Base-by-base conservation (phyloP, 805 yeast genomes). In the Starmerella apis region DNA sequence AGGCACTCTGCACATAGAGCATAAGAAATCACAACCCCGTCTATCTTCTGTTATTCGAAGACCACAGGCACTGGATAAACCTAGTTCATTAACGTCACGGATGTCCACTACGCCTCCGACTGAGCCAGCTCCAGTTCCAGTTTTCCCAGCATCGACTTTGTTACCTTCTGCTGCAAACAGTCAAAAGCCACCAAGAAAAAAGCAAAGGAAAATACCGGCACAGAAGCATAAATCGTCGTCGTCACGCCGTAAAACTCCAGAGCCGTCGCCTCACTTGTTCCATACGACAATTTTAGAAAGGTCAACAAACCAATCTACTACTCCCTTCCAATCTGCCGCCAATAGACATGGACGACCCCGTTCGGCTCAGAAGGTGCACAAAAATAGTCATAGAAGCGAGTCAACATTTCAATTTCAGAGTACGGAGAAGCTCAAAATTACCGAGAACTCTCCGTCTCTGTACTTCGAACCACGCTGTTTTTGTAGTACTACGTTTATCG, bases 401-500 rank as follows among this genome's bases (percentile, higher is more conserved):
- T 25, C 16, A n/a, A n/a, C n/a, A 36, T 38, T 11, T 4, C 23
- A 7, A 23, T n/a, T 4, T 6, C 19, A 3, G n/a, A 14, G 20
- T n/a, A 9, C 30, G 8, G 33, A 27, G 10, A 9, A 18, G 24
- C 32, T 41, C 10, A 22, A 8, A 14, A 23, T 41, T 2, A 4
- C 14, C n/a, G 18, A 22, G 8, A 20, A 11, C 24, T 25, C 44
- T 1, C 44, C 44, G n/a, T 11, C 13, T 10, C 33, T 4, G 11
- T 8, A 27, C 23, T 25, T 41, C n/a, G 33, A 27, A 3, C 18
- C 24, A 9, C 44, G 14, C 4, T 7, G 23, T 4, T 41, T 41
- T 16, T 22, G 33, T 3, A 27, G 4, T 18, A 3, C 30, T 6
- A 56, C 59, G 2, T 56, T 56, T 27, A 14, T 50, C 2, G 59